These are phyloP conservation scores for Quercus phellos DNA, from an alignment of 331 rosid genomes.

Conservation along the genomic window DNA sequence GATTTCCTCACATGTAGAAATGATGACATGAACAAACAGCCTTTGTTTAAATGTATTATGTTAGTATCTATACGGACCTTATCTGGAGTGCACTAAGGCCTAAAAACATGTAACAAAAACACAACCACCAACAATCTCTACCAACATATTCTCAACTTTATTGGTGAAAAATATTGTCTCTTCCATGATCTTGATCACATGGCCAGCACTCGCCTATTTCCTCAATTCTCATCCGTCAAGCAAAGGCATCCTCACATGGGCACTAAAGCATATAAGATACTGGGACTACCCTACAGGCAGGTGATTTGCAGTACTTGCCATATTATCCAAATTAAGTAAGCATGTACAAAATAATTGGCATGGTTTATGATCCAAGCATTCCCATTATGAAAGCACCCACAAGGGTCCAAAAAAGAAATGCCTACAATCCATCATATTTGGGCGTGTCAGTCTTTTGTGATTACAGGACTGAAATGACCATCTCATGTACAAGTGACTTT, in stretches of 20 bases:
- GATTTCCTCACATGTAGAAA: constrained; percentile 13
- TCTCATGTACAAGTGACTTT: too few species aligned
- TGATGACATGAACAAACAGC: neutral
- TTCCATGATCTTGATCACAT: neutral
- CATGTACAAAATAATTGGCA: too few species aligned
- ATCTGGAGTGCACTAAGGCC: constrained; percentile 5
- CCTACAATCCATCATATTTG: too few species aligned
- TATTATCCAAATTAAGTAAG: neutral
- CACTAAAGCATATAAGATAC: neutral
- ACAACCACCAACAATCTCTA: neutral
- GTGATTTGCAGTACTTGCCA: neutral
- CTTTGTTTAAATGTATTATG: neutral
- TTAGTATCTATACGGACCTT: neutral
- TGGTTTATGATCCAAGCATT: too few species aligned
- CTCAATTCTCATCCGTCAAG: neutral
- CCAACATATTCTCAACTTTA: neutral
- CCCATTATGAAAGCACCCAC: too few species aligned
- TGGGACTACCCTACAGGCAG: neutral
- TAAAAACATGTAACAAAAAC: neutral
- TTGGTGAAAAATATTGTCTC: neutral
- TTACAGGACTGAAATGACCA: too few species aligned
- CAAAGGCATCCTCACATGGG: constrained; percentile 2
- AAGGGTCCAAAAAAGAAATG: too few species aligned
- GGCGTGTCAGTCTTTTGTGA: too few species aligned
- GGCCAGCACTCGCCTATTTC: constrained; percentile 7